Conservation (phyloP, 2,329 filamentous ascomycete genomes). For the Stachybotrys chlorohalonatus region DNA sequence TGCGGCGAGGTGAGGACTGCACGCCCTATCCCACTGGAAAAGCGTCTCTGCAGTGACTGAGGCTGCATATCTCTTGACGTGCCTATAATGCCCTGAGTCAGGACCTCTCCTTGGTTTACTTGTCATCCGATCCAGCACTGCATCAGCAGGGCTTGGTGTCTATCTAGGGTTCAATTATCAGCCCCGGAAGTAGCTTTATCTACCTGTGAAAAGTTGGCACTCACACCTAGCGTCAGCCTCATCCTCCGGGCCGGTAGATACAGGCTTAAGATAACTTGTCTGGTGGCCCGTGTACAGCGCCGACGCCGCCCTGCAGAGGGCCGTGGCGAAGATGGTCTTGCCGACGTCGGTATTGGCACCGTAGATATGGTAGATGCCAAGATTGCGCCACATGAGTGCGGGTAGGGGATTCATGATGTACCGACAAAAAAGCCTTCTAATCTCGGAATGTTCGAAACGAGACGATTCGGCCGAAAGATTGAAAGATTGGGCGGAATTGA, state of each 20-base stretch:
- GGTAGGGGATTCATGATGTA: too few species aligned
- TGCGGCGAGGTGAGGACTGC: conserved; percentile 72
- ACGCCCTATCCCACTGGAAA: conserved; percentile 62
- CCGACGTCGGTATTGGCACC: conserved; percentile 80
- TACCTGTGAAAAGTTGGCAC: too few species aligned
- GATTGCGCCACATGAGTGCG: too few species aligned
- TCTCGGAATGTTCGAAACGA: too few species aligned
- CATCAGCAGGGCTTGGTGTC: too few species aligned
- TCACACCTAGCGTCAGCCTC: conserved; percentile 64
- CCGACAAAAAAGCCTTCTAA: too few species aligned
- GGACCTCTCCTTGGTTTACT: conserved; percentile 4
- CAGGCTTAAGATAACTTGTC: conserved; percentile 66
- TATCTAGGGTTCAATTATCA: not conserved
- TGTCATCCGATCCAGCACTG: not conserved
- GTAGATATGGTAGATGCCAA: conserved; percentile 37
- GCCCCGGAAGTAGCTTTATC: not conserved
- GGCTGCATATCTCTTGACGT: conserved; percentile 51
- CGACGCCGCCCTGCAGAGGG: conserved; percentile 56
- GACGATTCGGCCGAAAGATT: too few species aligned
- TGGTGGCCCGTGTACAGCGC: conserved; percentile 33
- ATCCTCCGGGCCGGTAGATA: conserved; percentile 62
- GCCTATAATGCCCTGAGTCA: conserved; percentile 31
- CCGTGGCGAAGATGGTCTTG: conserved; percentile 71
- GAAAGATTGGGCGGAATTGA: too few species aligned
- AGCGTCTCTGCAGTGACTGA: conserved; percentile 44